Base-by-base conservation (phyloP, 2,329 filamentous ascomycete genomes). In the Phialocephala sp. region DNA sequence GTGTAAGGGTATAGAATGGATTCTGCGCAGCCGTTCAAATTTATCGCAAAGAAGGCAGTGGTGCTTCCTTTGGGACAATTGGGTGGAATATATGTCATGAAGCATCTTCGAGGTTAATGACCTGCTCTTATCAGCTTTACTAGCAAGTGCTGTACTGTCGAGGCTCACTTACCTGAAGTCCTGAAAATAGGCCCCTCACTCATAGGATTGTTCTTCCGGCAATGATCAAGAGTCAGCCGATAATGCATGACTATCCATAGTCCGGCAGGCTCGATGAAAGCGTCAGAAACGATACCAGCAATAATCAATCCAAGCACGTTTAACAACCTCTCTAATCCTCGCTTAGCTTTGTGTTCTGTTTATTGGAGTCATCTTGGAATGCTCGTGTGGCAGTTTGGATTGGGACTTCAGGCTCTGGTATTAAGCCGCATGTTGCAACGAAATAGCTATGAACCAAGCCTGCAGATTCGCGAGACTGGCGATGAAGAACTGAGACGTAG, bases 81-180 rank as follows among this genome's bases (percentile, higher is more conserved):
- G 80, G 80, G 37, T 76, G 80, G 0, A 78, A 77, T 45, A 82
- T 73, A 50, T 80, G 78, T 5, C 81, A 75, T 14, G 79, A 80
- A 2, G 79, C 79, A 65, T 82, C 80, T 67, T 82, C 80, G 9
- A 82, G 73, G 52, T 81, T 79, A 32, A 81, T 78, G 43, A 81
- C 81, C 72, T 80, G 22, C 41, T 20, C 24, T 15, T 24, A 35
- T 70, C n/a, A 70, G 66, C 39, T 8, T 47, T 52, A 20, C 43
- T 24, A 39, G 22, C 22, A 18, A 22, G 18, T 37, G 32, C 18
- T 55, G 47, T 1, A 20, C 14, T 55, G 9, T 9, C 12, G 5
- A 41, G 20, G 22, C 24, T 9, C 22, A 63, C 62, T 18, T 64
- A 73, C 70, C 55, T 73, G 76, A 18, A 77, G 68, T 8, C 74